phyloP scores from a whole-genome alignment of 345 rosid species.

The Syzygium grande region DNA sequence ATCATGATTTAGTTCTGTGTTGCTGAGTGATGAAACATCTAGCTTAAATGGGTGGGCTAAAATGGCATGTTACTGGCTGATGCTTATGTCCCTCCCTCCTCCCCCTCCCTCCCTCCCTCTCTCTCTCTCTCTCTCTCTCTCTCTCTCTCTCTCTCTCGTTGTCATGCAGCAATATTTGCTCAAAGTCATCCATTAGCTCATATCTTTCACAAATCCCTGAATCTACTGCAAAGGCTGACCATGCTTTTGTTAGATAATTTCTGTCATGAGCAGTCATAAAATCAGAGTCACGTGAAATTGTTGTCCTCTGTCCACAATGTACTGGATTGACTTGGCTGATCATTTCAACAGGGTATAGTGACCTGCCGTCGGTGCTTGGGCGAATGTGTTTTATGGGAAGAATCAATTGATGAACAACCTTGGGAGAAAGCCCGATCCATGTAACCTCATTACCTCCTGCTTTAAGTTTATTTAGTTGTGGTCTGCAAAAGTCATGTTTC shows the following conservation, averaged over 20 bases:
- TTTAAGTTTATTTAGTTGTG: not conserved
- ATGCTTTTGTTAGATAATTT: not conserved
- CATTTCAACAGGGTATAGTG: slow-evolving; percentile 58
- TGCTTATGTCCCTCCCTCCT: not conserved
- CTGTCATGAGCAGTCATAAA: not conserved
- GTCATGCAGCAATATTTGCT: not conserved
- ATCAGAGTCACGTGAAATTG: not conserved
- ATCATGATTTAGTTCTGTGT: not conserved
- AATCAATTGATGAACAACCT: slow-evolving; percentile 84
- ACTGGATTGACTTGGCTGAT: not conserved
- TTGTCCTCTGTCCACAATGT: not conserved
- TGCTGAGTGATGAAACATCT: not conserved
- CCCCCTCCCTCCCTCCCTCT: not conserved
- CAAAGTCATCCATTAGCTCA: not conserved
- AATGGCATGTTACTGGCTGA: not conserved
- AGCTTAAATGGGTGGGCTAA: not conserved
- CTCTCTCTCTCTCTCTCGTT: not conserved
- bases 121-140: not conserved
- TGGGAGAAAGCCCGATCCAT: slow-evolving; percentile 93
- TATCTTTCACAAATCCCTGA: not conserved
- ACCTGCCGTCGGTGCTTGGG: slow-evolving; percentile 75
- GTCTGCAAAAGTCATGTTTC: not conserved
- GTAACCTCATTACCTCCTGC: slow-evolving; percentile 20
- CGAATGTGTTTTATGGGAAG: slow-evolving; percentile 94
- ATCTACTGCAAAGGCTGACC: not conserved